Percentiles rank a stretch among this genome's conserved stretches.
Conservation (phyloP, 202 grass and related monocot genomes). For the Carex arenaria region DNA sequence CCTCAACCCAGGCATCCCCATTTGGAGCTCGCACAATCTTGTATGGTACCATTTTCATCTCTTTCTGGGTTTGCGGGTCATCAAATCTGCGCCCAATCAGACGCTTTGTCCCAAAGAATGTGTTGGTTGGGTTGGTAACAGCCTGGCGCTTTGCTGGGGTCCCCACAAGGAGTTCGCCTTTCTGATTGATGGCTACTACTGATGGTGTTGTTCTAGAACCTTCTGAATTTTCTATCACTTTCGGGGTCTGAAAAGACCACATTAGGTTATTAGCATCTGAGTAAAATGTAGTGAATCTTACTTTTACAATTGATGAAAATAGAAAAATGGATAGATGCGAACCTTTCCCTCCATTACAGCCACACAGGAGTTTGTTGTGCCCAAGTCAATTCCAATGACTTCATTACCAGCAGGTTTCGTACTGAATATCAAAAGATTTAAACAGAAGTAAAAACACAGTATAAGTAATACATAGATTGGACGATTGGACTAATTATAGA, state of each 20-base stretch:
- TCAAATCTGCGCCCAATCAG: conserved; percentile 64
- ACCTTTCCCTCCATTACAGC: conserved; percentile 76
- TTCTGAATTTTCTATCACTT: conserved; percentile 73
- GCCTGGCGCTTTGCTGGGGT: conserved; percentile 73
- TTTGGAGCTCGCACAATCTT: conserved; percentile 82
- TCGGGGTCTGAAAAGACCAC: conserved; percentile 34
- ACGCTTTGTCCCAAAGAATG: conserved; percentile 64
- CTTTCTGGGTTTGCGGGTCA: conserved; percentile 64
- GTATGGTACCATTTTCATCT: conserved; percentile 81
- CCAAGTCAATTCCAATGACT: conserved; percentile 65
- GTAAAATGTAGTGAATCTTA: not conserved
- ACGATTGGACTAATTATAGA: not conserved
- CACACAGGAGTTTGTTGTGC: conserved; percentile 57
- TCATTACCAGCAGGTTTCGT: conserved; percentile 50
- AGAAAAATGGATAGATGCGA: not conserved
- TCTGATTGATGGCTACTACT: conserved; percentile 56
- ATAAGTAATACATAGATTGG: not conserved
- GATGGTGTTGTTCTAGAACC: conserved; percentile 56
- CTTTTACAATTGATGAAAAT: not conserved
- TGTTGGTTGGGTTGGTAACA: conserved; percentile 71
- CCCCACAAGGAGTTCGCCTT: conserved; percentile 61
- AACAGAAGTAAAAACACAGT: not conserved
- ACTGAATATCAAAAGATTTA: conserved; percentile 19
- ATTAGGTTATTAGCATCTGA: not conserved
- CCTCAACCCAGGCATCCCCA: conserved; percentile 92